phyloP scores from a whole-genome alignment of 1,284 basidiomycete species.

The Erythrobasidium hasegawianum region DNA sequence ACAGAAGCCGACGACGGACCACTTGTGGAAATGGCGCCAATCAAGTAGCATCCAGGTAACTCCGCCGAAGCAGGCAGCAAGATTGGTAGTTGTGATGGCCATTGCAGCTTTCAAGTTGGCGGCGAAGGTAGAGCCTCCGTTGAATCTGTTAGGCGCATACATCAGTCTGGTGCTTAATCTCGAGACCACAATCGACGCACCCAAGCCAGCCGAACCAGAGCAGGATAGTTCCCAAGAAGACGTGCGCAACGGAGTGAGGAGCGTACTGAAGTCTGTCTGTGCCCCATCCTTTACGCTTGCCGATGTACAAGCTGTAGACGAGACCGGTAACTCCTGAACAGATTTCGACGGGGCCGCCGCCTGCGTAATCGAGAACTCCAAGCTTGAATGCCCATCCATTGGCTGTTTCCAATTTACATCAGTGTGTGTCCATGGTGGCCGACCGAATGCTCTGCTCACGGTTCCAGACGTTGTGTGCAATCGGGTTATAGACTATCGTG shows the following conservation, averaged over 20 bases:
- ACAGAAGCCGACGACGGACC: conserved; percentile 93
- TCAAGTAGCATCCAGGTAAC: conserved; percentile 87
- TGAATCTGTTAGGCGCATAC: conserved; percentile 88
- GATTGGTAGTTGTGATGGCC: conserved; percentile 83
- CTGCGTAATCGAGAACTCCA: conserved; percentile 76
- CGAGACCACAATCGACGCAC: no score
- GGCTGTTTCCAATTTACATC: background rate
- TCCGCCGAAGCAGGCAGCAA: conserved; percentile 71
- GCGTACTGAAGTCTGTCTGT: conserved; percentile 81
- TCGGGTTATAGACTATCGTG: conserved; percentile 75
- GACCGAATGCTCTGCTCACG: no score
- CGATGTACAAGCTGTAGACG: conserved; percentile 88
- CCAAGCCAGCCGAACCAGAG: conserved; percentile 97
- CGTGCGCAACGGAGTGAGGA: conserved; percentile 86
- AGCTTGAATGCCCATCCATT: conserved; percentile 13
- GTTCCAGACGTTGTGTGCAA: conserved; percentile 94
- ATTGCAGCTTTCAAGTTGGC: conserved; percentile 84
- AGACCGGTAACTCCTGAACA: conserved; percentile 81
- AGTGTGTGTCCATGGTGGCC: background rate
- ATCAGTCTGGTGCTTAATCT: no score
- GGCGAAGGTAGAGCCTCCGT: conserved; percentile 72
- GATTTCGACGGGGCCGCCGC: conserved; percentile 90
- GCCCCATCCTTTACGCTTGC: conserved; percentile 80
- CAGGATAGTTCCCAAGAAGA: conserved; percentile 79
- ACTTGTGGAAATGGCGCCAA: conserved; percentile 76